A percentile compares a stretch with the other conserved stretches of the same genome.
These are phyloP conservation scores for Russula virescens DNA, from an alignment of 768 basidiomycete species.

Conservation along the genomic window DNA sequence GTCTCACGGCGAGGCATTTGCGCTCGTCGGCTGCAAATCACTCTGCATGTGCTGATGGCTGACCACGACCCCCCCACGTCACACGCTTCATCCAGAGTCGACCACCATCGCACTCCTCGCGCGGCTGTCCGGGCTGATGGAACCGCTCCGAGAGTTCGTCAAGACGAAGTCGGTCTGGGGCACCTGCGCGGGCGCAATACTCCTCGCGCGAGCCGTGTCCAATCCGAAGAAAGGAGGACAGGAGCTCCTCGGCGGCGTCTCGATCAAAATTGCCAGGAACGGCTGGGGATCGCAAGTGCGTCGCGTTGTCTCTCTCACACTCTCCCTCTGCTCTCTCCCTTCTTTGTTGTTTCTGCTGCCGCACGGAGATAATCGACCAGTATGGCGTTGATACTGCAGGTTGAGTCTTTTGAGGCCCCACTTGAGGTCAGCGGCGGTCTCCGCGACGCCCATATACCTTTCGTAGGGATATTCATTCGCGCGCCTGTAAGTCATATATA, in stretches of 20 bases:
- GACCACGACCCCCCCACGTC: too few species aligned
- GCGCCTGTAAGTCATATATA: slow-evolving; percentile 58
- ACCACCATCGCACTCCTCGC: slow-evolving; percentile 85
- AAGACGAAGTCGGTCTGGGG: slow-evolving; percentile 81
- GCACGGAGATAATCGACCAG: slow-evolving; percentile 8
- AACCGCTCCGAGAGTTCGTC: slow-evolving; percentile 75
- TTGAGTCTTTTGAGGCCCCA: slow-evolving; percentile 87
- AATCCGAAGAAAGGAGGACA: slow-evolving; percentile 85
- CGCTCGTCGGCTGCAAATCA: too few species aligned
- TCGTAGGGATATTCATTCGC: slow-evolving; percentile 87
- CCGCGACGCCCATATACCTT: slow-evolving; percentile 52
- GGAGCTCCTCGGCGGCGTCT: slow-evolving; percentile 76
- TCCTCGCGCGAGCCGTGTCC: slow-evolving; percentile 68
- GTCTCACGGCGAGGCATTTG: too few species aligned
- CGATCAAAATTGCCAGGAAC: slow-evolving; percentile 77
- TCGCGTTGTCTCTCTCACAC: background rate
- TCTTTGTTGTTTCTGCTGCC: too few species aligned
- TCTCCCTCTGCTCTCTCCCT: too few species aligned
- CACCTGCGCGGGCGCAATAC: slow-evolving; percentile 92
- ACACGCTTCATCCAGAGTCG: slow-evolving; percentile 63
- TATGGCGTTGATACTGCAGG: slow-evolving; percentile 35
- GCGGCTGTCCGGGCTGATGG: slow-evolving; percentile 64
- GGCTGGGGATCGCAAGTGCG: slow-evolving; percentile 90
- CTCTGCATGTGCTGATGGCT: too few species aligned
- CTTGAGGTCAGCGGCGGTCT: slow-evolving; percentile 59